Conservation (phyloP, 371 early-diverging fungal genomes). For the Mortierella sp. region DNA sequence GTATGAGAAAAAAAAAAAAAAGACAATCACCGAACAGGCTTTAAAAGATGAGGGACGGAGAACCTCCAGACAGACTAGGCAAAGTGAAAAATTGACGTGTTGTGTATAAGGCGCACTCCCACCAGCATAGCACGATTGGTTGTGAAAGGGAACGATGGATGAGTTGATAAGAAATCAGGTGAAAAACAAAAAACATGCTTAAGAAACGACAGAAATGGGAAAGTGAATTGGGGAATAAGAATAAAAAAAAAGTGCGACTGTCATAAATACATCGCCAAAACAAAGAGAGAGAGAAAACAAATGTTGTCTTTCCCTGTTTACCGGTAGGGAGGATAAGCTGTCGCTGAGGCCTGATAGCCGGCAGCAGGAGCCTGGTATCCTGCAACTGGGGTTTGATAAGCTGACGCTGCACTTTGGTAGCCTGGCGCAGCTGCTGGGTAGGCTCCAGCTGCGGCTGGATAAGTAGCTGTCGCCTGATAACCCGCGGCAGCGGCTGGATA, state of each 20-base stretch:
- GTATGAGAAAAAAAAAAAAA: not conserved
- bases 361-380: slow-evolving; percentile 24
- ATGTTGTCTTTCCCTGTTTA: slow-evolving; percentile 23
- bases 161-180: not conserved
- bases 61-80: not conserved
- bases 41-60: not conserved
- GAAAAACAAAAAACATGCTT: not conserved
- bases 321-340: slow-evolving; percentile 52
- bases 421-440: slow-evolving; percentile 24
- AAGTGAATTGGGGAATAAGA: no score
- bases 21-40: not conserved
- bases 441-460: slow-evolving; percentile 17
- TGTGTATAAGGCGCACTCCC: not conserved
- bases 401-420: slow-evolving; percentile 21
- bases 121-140: not conserved
- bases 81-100: not conserved
- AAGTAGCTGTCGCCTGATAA: slow-evolving; percentile 25
- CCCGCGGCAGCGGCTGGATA: slow-evolving; percentile 24
- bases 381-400: slow-evolving; percentile 21
- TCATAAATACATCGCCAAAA: not conserved
- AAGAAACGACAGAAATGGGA: not conserved
- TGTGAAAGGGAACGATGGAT: not conserved
- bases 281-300: slow-evolving; percentile 4
- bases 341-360: slow-evolving; percentile 37
- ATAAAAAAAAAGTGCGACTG: not conserved